Base-by-base conservation (phyloP, 257 asterid genomes). In the Voacanga thouarsii region DNA sequence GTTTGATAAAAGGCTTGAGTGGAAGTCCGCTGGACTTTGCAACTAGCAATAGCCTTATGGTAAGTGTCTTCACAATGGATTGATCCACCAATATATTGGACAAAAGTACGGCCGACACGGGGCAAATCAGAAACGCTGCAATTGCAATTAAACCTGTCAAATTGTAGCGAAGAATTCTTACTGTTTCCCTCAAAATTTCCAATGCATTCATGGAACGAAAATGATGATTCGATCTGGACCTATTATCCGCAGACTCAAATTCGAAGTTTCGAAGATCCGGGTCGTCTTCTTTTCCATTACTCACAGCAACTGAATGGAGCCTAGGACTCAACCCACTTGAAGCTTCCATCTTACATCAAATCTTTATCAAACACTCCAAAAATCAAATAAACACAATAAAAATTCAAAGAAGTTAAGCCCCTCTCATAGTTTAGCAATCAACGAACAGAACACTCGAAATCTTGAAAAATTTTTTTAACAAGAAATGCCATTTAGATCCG, bases 1-100 rank as follows among this genome's bases (percentile, higher is more conserved):
- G 94, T 78, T 78, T 87, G 78, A 95, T 77, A 79, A 91, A 83
- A 69, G 98, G 96, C 85, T 66, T 83, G 4, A 90, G 89, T 37
- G 98, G 89, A 71, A 92, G 92, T 0, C 99, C 99, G 71, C 95
- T 87, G 15, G 96, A 79, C 65, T 85, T 93, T 0, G 97, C 97
- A 61, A 91, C 83, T 56, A 93, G 82, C 88, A 90, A 73, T 6
- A 95, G 82, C 79, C 91, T 83, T 26, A 90, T 51, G 18, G 86
- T 83, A 66, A 95, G 79, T 67, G 45, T 69, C 85, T 83, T 91
- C 59, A 90, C 96, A 26, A 95, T 63, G 57, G 89, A 85, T 47
- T 87, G 89, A 85, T 91, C 83, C 39, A 90, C 94, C 77, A 95
- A 87, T 3, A 93, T 86, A 79, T 92, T 95, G 0, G 98, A 90